Conservation (phyloP, 176 grass and related monocot genomes). For the Carex pumila region DNA sequence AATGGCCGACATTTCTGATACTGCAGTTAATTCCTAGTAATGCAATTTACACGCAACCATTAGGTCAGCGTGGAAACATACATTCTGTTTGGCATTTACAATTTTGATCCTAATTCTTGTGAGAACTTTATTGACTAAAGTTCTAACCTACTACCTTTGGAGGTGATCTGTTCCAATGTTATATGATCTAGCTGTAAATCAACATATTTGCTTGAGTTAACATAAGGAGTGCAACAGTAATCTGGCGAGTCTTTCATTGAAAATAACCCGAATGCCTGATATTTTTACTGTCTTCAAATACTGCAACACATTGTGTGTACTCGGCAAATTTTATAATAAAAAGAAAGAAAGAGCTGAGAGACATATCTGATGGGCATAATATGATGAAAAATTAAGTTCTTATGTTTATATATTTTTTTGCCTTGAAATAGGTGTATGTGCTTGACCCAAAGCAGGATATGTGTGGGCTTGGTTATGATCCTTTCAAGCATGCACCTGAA, state of each 20-base stretch:
- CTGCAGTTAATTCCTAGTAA: slow-evolving; percentile 1
- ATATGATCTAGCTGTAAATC: background rate
- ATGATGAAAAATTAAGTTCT: slow-evolving; percentile 15
- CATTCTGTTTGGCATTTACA: background rate
- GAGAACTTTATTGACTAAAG: background rate
- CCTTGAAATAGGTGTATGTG: slow-evolving; percentile 47
- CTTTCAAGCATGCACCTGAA: slow-evolving; percentile 90
- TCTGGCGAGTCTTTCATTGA: background rate
- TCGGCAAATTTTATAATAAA: background rate
- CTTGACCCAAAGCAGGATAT: slow-evolving; percentile 91
- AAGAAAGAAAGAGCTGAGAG: background rate
- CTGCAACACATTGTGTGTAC: background rate
- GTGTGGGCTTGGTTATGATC: slow-evolving; percentile 94
- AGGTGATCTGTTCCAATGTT: background rate
- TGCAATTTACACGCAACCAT: background rate
- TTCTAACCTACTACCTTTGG: background rate
- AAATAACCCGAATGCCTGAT: background rate
- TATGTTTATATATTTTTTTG: slow-evolving; percentile 27
- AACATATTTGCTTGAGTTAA: background rate
- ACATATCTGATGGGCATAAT: background rate
- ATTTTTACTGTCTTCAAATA: background rate
- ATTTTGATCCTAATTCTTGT: background rate
- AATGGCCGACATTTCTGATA: background rate
- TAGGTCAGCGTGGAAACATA: background rate
- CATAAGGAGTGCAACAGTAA: background rate